phyloP scores from a whole-genome alignment of 1,139 yeast genomes.

The Hyphopichia pseudoburtonii region DNA sequence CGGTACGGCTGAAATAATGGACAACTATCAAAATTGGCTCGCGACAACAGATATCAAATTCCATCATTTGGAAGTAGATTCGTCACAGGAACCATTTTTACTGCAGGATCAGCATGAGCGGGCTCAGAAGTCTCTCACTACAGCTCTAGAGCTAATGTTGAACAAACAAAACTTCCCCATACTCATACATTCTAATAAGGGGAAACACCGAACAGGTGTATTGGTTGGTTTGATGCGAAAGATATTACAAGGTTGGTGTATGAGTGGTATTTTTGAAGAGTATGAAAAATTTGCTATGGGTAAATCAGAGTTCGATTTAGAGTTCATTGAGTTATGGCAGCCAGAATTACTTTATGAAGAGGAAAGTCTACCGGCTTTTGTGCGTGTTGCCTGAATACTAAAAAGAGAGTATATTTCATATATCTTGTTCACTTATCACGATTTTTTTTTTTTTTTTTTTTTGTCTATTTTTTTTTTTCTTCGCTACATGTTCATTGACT shows the following conservation, averaged over 20 bases:
- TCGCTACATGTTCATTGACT: no score
- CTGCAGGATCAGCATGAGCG: conserved; percentile 44
- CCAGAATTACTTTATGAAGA: conserved; percentile 41
- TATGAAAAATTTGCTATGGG: conserved; percentile 92
- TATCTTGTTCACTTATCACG: no score
- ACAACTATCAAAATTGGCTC: conserved; percentile 65
- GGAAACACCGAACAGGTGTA: conserved; percentile 92
- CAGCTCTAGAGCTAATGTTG: conserved; percentile 62
- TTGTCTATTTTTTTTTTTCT: no score
- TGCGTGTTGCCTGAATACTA: conserved; percentile 20
- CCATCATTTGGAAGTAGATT: conserved; percentile 62
- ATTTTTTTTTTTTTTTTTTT: no score
- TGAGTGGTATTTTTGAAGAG: conserved; percentile 91
- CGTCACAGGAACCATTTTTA: conserved; percentile 74
- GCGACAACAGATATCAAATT: conserved; percentile 54
- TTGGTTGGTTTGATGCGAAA: conserved; percentile 86
- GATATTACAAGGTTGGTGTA: conserved; percentile 86
- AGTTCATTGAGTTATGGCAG: conserved; percentile 52
- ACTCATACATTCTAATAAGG: conserved; percentile 88
- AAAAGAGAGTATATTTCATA: no score
- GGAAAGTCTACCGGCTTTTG: conserved; percentile 36
- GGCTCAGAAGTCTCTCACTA: conserved; percentile 50
- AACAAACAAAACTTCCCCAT: conserved; percentile 81
- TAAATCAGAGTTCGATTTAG: conserved; percentile 88
- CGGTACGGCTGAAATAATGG: conserved; percentile 39